Percentiles rank a stretch among this genome's conserved stretches.
phyloP scores from a whole-genome alignment of 352 stramenopile genomes.

The Pythium aquatile region DNA sequence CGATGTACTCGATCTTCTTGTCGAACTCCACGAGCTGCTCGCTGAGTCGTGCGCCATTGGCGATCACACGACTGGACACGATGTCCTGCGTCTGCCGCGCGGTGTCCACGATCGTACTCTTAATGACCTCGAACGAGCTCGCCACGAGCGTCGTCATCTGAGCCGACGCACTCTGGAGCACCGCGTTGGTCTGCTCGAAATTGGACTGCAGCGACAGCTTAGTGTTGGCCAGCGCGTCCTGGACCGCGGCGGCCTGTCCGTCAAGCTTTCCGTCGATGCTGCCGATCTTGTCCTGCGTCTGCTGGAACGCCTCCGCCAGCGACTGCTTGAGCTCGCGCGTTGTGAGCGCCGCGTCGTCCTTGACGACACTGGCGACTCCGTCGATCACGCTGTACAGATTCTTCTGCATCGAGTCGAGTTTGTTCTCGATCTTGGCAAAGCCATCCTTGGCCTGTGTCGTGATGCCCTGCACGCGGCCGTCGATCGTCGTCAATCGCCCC shows the following conservation, averaged over 20 bases:
- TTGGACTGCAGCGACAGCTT: constrained; percentile 5
- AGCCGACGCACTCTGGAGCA: not conserved
- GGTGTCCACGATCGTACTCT: not conserved
- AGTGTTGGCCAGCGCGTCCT: constrained; percentile 4
- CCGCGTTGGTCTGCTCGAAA: constrained; percentile 11
- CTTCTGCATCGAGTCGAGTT: constrained; percentile 4
- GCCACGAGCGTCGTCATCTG: constrained; percentile 5
- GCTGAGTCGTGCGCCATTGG: constrained; percentile 4
- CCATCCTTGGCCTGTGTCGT: constrained; percentile 8
- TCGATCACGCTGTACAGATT: constrained; percentile 9
- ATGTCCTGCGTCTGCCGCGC: constrained; percentile 13
- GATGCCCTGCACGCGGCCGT: constrained; percentile 12
- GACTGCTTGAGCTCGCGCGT: constrained; percentile 10
- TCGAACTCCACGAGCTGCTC: constrained; percentile 12
- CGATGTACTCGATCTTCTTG: constrained; percentile 14
- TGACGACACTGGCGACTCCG: constrained; percentile 11
- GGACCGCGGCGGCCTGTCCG: not conserved
- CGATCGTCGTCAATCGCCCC: constrained; percentile 3
- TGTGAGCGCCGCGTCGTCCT: constrained; percentile 16
- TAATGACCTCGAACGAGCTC: constrained; percentile 5
- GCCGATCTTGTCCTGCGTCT: constrained; percentile 8
- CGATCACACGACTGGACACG: constrained; percentile 1
- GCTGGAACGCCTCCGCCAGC: constrained; percentile 2
- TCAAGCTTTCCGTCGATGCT: constrained; percentile 10
- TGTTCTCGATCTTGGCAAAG: constrained; percentile 6